Percentiles rank a stretch among this genome's conserved stretches.
Evolutionary conservation across 2,329 filamentous ascomycete species (phyloP).

Genomic region (Coleophoma cylindrospora): DNA sequence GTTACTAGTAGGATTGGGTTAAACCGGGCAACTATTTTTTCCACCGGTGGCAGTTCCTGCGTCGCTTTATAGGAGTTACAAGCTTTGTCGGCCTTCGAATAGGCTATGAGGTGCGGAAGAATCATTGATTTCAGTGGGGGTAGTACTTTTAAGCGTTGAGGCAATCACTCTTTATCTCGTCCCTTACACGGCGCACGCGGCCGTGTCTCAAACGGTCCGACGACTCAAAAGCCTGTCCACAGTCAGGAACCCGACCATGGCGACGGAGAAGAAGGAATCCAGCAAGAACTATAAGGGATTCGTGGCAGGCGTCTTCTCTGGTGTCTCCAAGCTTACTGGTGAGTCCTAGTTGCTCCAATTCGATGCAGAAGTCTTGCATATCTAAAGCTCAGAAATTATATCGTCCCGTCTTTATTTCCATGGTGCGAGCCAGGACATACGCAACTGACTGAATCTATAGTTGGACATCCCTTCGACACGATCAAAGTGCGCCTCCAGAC

Average conservation of each 20-base stretch:
- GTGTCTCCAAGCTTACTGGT: conserved; percentile 86
- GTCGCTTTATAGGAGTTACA: too few species aligned
- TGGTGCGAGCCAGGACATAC: conserved; percentile 25
- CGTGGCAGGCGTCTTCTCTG: conserved; percentile 92
- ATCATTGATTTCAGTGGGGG: too few species aligned
- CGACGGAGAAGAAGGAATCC: conserved; percentile 19
- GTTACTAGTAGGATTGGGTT: too few species aligned
- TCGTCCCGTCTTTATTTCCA: background rate
- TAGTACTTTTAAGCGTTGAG: too few species aligned
- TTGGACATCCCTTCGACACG: conserved; percentile 82
- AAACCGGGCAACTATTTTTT: too few species aligned
- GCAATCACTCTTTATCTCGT: too few species aligned
- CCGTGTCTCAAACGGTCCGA: background rate
- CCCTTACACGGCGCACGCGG: background rate
- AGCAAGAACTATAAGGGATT: conserved; percentile 80
- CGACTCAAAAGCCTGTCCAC: background rate
- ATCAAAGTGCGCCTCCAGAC: conserved; percentile 96
- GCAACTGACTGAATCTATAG: conserved; percentile 11
- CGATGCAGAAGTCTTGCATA: background rate
- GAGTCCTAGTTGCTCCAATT: conserved; percentile 25
- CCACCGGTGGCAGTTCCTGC: too few species aligned
- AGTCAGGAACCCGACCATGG: background rate
- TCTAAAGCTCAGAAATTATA: background rate
- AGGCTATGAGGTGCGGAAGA: too few species aligned
- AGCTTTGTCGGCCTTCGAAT: too few species aligned